Evolutionary conservation across 1,284 basidiomycete genomes (phyloP).

Genomic region (Pholiota adiposa): DNA sequence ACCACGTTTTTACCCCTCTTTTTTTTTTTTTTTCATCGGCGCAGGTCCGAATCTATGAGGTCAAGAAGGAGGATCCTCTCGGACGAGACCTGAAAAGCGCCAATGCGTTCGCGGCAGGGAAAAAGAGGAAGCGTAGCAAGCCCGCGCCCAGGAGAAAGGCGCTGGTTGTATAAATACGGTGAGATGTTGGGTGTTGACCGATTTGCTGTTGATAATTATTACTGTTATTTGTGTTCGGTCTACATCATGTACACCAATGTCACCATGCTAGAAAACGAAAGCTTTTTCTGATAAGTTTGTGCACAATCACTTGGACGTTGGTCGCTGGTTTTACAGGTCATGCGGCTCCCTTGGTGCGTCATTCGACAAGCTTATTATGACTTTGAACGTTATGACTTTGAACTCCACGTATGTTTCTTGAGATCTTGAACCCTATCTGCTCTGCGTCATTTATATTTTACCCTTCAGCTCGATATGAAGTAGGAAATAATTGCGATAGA

Average conservation of each 20-base stretch:
- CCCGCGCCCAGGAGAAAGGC: slow-evolving; percentile 63
- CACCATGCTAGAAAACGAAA: not conserved
- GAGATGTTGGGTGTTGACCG: not conserved
- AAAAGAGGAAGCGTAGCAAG: slow-evolving; percentile 82
- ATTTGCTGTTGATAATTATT: not conserved
- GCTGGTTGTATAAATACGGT: slow-evolving; percentile 29
- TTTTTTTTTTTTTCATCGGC: slow-evolving; percentile 7
- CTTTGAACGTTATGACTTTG: no score
- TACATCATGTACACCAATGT: not conserved
- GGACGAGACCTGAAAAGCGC: slow-evolving; percentile 89
- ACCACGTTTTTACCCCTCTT: slow-evolving; percentile 1
- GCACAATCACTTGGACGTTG: no score
- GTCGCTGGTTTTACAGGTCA: no score
- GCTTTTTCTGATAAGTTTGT: not conserved
- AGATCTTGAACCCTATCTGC: no score
- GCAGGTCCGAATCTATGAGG: slow-evolving; percentile 91
- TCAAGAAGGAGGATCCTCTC: slow-evolving; percentile 93
- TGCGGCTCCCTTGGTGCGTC: no score
- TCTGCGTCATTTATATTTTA: no score
- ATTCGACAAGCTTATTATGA: no score
- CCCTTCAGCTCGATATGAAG: no score
- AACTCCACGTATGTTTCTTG: no score
- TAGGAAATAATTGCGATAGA: no score
- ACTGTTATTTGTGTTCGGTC: not conserved
- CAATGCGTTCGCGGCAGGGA: slow-evolving; percentile 84